Conservation (phyloP, 1,139 yeast genomes). For the Saccharomyces hybrid region DNA sequence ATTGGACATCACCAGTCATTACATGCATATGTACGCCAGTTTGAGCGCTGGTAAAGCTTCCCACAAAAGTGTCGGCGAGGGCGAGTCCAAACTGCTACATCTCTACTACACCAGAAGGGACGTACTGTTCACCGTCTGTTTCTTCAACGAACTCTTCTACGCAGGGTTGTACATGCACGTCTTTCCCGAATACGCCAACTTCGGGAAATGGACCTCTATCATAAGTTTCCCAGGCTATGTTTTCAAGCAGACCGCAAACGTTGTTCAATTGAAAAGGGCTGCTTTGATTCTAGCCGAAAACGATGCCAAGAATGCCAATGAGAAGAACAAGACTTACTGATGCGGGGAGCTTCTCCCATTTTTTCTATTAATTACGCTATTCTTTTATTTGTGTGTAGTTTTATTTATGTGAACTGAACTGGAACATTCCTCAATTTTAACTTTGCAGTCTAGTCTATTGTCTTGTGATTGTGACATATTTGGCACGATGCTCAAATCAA, state of each 20-base stretch:
- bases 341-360: not conserved
- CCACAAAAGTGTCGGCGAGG: constrained; percentile 76
- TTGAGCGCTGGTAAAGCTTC: constrained; percentile 67
- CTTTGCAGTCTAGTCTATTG: not conserved
- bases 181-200: constrained; percentile 13
- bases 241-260: constrained; percentile 86
- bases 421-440: not conserved
- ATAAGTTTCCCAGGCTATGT: constrained; percentile 79
- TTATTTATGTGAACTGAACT: not conserved
- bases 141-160: constrained; percentile 86
- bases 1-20: constrained; percentile 88
- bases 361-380: not conserved
- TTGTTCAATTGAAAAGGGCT: constrained; percentile 82
- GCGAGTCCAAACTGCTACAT: constrained; percentile 64
- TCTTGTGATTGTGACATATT: not conserved
- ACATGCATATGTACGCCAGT: constrained; percentile 98
- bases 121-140: constrained; percentile 82
- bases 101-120: constrained; percentile 80
- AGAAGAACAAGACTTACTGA: constrained; percentile 1
- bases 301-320: constrained; percentile 57
- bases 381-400: not conserved
- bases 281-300: constrained; percentile 69
- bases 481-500: not conserved
- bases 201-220: constrained; percentile 52
- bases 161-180: constrained; percentile 56